Conservation (phyloP, 2,329 filamentous ascomycete genomes). For the Phyllosticta ampelicida region DNA sequence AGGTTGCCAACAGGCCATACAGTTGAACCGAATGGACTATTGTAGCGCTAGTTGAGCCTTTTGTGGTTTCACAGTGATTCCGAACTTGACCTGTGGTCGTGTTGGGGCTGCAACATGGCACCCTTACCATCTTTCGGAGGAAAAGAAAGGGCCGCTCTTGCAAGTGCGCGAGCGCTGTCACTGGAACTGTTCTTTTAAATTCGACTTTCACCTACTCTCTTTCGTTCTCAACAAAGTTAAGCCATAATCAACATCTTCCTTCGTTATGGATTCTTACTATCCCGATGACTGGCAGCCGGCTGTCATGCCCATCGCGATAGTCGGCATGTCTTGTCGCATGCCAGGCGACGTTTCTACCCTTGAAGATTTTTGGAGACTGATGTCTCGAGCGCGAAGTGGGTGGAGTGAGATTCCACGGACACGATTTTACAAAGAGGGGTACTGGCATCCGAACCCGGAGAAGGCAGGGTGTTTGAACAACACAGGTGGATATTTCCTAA, state of each 20-base stretch:
- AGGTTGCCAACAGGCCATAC: background rate
- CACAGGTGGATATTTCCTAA: conserved; percentile 13
- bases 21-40: background rate
- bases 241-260: background rate
- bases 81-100: background rate
- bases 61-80: background rate
- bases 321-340: conserved; percentile 24
- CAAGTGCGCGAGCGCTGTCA: background rate
- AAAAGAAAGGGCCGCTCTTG: background rate
- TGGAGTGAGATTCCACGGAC: conserved; percentile 26
- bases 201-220: background rate
- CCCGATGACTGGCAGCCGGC: background rate
- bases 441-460: conserved; percentile 26
- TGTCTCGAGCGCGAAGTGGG: conserved; percentile 21
- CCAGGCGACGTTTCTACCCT: conserved; percentile 23
- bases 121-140: background rate
- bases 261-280: background rate
- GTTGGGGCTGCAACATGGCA: background rate
- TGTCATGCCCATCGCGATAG: conserved; percentile 21
- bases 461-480: conserved; percentile 12
- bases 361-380: conserved; percentile 25
- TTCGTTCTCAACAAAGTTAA: background rate
- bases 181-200: background rate
- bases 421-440: conserved; percentile 25
- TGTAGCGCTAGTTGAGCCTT: background rate